A percentile compares a stretch with the other conserved stretches of the same genome.
Evolutionary conservation across 1,284 basidiomycete genomes (phyloP).

Genomic region (Violaceomyces palustris): DNA sequence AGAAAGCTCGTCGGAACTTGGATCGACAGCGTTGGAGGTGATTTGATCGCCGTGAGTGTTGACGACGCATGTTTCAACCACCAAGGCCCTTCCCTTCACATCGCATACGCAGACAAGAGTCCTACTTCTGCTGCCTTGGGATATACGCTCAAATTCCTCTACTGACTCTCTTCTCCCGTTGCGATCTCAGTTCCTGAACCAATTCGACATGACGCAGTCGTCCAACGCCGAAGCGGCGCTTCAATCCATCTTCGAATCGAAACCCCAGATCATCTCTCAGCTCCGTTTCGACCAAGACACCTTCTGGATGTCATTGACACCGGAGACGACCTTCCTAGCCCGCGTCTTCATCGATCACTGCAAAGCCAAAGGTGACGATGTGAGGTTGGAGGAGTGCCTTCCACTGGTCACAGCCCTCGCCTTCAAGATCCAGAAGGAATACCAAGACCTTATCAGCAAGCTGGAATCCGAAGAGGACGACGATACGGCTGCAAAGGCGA

Average conservation of each 20-base stretch:
- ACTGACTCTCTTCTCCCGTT: neutral
- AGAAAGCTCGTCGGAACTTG: slow-evolving; percentile 57
- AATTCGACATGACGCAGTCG: slow-evolving; percentile 62
- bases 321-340: slow-evolving; percentile 76
- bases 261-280: slow-evolving; percentile 61
- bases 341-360: slow-evolving; percentile 81
- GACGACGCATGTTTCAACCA: too few species aligned
- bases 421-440: slow-evolving; percentile 71
- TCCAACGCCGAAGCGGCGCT: slow-evolving; percentile 67
- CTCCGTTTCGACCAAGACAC: slow-evolving; percentile 63
- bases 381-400: slow-evolving; percentile 67
- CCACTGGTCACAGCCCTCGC: slow-evolving; percentile 87
- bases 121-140: too few species aligned
- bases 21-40: slow-evolving; percentile 37
- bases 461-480: slow-evolving; percentile 22
- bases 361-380: slow-evolving; percentile 61
- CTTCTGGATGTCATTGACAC: slow-evolving; percentile 72
- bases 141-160: too few species aligned
- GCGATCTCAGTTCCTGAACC: slow-evolving; percentile 56
- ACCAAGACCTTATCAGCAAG: slow-evolving; percentile 17
- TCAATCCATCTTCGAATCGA: slow-evolving; percentile 62
- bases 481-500: slow-evolving; percentile 25
- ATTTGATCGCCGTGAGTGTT: slow-evolving; percentile 17
- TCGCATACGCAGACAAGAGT: too few species aligned
- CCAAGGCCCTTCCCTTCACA: too few species aligned